Evolutionary conservation across 345 rosid species (phyloP).

Genomic region (Geranium brycei): DNA sequence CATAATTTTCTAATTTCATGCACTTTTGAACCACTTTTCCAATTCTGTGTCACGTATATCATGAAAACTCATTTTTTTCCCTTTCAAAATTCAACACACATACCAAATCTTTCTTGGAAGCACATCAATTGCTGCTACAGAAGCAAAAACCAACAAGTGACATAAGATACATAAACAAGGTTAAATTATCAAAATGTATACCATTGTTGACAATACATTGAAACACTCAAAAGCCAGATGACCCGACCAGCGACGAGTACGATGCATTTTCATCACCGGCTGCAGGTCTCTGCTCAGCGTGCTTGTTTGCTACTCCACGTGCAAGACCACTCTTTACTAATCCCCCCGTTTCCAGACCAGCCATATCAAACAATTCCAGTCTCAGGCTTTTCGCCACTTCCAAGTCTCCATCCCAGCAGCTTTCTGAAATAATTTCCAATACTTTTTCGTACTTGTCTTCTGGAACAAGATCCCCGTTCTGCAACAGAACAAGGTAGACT

Average conservation of each 20-base stretch:
- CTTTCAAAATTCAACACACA: too few relatives aligned
- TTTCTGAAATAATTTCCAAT: conserved; percentile 43
- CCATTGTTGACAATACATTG: not conserved
- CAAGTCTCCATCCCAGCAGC: conserved; percentile 72
- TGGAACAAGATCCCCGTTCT: conserved; percentile 40
- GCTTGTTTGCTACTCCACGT: conserved; percentile 14
- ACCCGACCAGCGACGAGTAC: conserved; percentile 71
- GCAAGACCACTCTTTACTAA: conserved; percentile 13
- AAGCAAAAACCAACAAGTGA: not conserved
- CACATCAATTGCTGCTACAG: not conserved
- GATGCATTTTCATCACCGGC: conserved; percentile 72
- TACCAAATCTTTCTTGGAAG: too few relatives aligned
- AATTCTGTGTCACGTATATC: too few relatives aligned
- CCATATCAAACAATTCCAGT: conserved; percentile 40
- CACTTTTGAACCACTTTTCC: too few relatives aligned
- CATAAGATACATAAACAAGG: not conserved
- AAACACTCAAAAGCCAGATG: conserved; percentile 52
- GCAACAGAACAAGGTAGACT: conserved; percentile 59
- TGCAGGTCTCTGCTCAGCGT: conserved; percentile 10
- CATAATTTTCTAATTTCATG: too few relatives aligned
- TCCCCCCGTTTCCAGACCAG: conserved; percentile 34
- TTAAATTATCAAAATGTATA: not conserved
- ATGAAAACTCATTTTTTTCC: too few relatives aligned
- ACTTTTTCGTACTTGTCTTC: conserved; percentile 53
- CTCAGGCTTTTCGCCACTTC: conserved; percentile 37